Evolutionary conservation across 108 stramenopile genomes (phyloP).

Genomic region (Cylindrotheca closterium): DNA sequence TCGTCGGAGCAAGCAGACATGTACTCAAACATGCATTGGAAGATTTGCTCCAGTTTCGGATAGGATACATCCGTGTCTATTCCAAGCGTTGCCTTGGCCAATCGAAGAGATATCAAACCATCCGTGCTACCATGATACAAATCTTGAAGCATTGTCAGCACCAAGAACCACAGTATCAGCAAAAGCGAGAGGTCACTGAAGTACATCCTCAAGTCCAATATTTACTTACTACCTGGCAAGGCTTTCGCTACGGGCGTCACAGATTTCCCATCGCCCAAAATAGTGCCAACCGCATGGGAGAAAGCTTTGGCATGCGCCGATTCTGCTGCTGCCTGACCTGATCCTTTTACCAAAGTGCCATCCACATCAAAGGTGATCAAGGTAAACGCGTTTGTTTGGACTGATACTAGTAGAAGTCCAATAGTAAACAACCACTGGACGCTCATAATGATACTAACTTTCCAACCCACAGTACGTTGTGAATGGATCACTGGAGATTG

Average conservation of each 20-base stretch:
- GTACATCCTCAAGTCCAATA: too few relatives aligned
- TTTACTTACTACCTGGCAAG: conserved; percentile 20
- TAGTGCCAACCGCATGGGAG: conserved; percentile 23
- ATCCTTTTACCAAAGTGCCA: conserved; percentile 48
- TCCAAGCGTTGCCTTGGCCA: conserved; percentile 38
- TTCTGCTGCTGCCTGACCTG: conserved; percentile 25
- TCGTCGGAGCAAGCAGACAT: conserved; percentile 27
- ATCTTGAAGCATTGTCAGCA: too few relatives aligned
- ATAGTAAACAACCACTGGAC: too few relatives aligned
- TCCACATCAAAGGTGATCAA: conserved; percentile 56
- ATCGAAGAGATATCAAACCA: conserved; percentile 46
- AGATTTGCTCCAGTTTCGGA: conserved; percentile 29
- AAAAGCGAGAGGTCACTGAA: too few relatives aligned
- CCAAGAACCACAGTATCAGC: too few relatives aligned
- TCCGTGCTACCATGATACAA: conserved; percentile 58
- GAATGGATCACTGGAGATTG: too few relatives aligned
- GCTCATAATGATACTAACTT: too few relatives aligned
- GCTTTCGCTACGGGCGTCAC: conserved; percentile 35
- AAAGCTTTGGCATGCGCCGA: conserved; percentile 45
- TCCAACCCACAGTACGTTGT: too few relatives aligned
- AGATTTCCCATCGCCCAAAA: conserved; percentile 13
- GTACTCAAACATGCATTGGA: conserved; percentile 41
- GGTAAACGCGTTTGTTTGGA: conserved; percentile 10
- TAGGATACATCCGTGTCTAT: conserved; percentile 11
- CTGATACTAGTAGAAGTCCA: too few relatives aligned